Evolutionary conservation across 2,329 filamentous ascomycete species (phyloP).

Genomic region (Xylaria sp.): DNA sequence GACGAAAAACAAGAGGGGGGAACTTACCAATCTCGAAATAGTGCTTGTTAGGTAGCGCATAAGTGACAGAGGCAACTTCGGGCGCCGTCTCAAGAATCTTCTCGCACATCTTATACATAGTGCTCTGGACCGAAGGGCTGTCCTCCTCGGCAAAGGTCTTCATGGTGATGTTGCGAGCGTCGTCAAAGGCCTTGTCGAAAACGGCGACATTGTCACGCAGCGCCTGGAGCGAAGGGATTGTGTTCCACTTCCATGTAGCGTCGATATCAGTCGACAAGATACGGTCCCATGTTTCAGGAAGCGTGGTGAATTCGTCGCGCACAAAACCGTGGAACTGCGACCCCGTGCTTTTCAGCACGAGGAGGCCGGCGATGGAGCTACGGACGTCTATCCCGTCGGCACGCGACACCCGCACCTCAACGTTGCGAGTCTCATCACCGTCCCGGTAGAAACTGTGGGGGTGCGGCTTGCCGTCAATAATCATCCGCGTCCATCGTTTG

Average conservation of each 20-base stretch:
- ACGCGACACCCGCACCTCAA: constrained; percentile 76
- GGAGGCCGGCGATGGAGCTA: constrained; percentile 82
- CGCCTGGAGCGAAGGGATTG: constrained; percentile 72
- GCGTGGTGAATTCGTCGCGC: constrained; percentile 90
- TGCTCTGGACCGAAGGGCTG: constrained; percentile 93
- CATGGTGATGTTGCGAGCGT: constrained; percentile 86
- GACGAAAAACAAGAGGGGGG: neutral
- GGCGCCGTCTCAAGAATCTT: constrained; percentile 82
- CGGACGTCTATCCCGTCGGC: constrained; percentile 77
- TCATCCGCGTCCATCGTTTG: constrained; percentile 92
- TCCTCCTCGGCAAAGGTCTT: constrained; percentile 90
- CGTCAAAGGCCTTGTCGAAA: constrained; percentile 84
- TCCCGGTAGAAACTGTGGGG: constrained; percentile 96
- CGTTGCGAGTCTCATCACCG: constrained; percentile 85
- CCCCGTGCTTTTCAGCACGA: constrained; percentile 95
- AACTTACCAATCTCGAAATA: constrained; percentile 93
- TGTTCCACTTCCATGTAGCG: constrained; percentile 85
- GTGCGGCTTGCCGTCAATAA: constrained; percentile 87
- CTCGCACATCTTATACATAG: constrained; percentile 99
- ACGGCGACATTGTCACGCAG: constrained; percentile 71
- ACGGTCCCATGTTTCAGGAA: constrained; percentile 92
- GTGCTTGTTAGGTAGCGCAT: constrained; percentile 95
- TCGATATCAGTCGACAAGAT: constrained; percentile 96
- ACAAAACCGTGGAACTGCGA: constrained; percentile 97
- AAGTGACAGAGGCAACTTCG: constrained; percentile 77